Base-by-base conservation (phyloP, 2,329 filamentous ascomycete genomes). In the Aspergillus fructus region DNA sequence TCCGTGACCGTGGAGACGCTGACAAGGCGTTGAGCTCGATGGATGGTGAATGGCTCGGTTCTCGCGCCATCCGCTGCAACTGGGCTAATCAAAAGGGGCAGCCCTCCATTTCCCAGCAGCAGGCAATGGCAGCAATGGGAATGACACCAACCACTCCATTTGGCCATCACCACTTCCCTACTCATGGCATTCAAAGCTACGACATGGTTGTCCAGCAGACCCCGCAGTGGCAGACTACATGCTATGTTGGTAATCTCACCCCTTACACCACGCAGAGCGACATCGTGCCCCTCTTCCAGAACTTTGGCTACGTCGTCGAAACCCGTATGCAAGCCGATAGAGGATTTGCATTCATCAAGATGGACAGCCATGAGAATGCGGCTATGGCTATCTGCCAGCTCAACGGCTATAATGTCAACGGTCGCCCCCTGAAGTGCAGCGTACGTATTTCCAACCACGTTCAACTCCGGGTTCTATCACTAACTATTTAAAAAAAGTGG, bases 21-120 rank as follows among this genome's bases (percentile, higher is more conserved):
- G 94, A 99, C 76, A 96, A 97, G 78, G 93, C 94, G 2, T 78
- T 99, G 70, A 96, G 89, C 78, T 92, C 92, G 62, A 99, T 99
- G 94, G 94, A 99, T 71, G 94, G 94, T 62, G 94, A 99, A 79
- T 99, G 94, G 94, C 88, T 99, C 51, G 94, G 94, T 54, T 97
- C 94, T 68, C 90, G 94, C 64, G 94, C 94, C 41, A 99, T 99
- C 72, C 93, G 94, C 67, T 97, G 93, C 85, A 99, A 99, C 82
- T 99, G 94, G 94, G 94, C 94, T 60, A 99, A 99, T 80, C 94
- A 99, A 74, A 99, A 99, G 82, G 94, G 94, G n/a, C 94, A 99
- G 72, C 94, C 94, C 56, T 97, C 94, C 2, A 97, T 97, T 76
- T 92, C 93, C 49, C 93, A 99, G 79, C 94, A 97, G 78, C 91